Evolutionary conservation across 768 basidiomycete species (phyloP).

Genomic region (Pisolithus microcarpus): DNA sequence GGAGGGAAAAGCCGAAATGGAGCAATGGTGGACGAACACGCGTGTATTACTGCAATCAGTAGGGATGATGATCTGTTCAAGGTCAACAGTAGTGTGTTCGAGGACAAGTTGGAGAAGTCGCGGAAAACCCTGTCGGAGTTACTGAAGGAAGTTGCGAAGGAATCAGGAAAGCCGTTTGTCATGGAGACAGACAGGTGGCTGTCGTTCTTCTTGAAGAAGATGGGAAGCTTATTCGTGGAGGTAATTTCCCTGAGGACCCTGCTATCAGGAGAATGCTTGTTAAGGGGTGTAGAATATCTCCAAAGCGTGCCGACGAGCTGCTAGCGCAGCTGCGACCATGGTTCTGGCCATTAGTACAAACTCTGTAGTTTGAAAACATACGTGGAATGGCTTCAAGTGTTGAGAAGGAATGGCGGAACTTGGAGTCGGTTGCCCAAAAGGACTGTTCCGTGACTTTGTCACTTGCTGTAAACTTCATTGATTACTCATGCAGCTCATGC

Average conservation of each 20-base stretch:
- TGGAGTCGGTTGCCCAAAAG: too few relatives aligned
- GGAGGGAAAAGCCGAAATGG: slow-evolving; percentile 23
- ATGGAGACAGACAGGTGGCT: slow-evolving; percentile 1
- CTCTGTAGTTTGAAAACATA: too few relatives aligned
- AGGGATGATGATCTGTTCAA: too few relatives aligned
- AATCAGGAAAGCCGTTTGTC: slow-evolving; percentile 1
- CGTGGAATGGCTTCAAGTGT: too few relatives aligned
- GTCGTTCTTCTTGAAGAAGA: slow-evolving; percentile 2
- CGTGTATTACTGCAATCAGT: slow-evolving; percentile 20
- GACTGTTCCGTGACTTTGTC: too few relatives aligned
- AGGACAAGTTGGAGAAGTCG: not conserved
- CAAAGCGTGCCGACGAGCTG: not conserved
- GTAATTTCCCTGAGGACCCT: not conserved
- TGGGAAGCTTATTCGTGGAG: not conserved
- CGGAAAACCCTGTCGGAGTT: not conserved
- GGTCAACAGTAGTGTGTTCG: not conserved
- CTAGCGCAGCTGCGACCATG: not conserved
- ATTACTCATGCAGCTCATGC: too few relatives aligned
- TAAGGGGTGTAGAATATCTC: not conserved
- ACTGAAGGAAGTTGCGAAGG: not conserved
- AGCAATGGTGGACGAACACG: slow-evolving; percentile 28
- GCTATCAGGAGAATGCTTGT: slow-evolving; percentile 2
- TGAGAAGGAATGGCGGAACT: too few relatives aligned
- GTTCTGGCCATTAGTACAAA: too few relatives aligned
- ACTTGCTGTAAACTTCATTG: too few relatives aligned